Percentiles rank a stretch among this genome's conserved stretches.
Conservation (phyloP, 495 filamentous ascomycete species). For the Lasiosphaeriaceae sp. region DNA sequence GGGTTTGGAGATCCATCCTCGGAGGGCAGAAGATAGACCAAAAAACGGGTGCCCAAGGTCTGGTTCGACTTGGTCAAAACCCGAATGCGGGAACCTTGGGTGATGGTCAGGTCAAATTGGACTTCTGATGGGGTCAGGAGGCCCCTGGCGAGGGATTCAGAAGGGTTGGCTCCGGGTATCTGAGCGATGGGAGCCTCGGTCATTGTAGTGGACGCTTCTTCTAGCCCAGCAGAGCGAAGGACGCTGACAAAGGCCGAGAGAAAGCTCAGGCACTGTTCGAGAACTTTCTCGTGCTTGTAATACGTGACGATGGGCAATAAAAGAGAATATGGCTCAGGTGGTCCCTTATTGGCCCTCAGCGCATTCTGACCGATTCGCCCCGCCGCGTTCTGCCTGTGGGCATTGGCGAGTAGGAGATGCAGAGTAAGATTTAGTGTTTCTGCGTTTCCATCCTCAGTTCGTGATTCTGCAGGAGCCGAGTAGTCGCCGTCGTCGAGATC, state of each 20-base stretch:
- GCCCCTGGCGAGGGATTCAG: conserved; percentile 15
- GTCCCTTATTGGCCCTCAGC: conserved; percentile 31
- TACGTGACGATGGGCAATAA: conserved; percentile 63
- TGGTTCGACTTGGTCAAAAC: conserved; percentile 27
- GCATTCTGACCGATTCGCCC: conserved; percentile 29
- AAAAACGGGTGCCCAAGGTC: conserved; percentile 26
- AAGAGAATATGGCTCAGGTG: conserved; percentile 53
- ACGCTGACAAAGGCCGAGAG: conserved; percentile 12
- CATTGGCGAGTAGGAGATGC: conserved; percentile 61
- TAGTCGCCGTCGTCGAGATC: conserved; percentile 35
- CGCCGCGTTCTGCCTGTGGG: conserved; percentile 60
- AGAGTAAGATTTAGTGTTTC: conserved; percentile 57
- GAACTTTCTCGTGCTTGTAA: conserved; percentile 54
- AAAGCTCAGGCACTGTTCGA: conserved; percentile 14
- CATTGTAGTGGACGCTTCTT: conserved; percentile 19
- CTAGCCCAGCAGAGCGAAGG: conserved; percentile 24
- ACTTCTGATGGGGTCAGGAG: conserved; percentile 23
- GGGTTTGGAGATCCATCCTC: conserved; percentile 12
- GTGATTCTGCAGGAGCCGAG: conserved; percentile 9
- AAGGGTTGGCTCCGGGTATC: conserved; percentile 5
- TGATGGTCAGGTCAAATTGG: conserved; percentile 39
- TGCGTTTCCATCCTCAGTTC: conserved; percentile 44
- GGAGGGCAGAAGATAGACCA: conserved; percentile 29
- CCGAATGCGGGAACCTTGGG: conserved; percentile 30
- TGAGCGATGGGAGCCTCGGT: conserved; percentile 17